A percentile compares a stretch with the other conserved stretches of the same genome.
These are phyloP conservation scores for Poa pratensis DNA, from an alignment of 176 grass and related monocot genomes.

Conservation along the genomic window DNA sequence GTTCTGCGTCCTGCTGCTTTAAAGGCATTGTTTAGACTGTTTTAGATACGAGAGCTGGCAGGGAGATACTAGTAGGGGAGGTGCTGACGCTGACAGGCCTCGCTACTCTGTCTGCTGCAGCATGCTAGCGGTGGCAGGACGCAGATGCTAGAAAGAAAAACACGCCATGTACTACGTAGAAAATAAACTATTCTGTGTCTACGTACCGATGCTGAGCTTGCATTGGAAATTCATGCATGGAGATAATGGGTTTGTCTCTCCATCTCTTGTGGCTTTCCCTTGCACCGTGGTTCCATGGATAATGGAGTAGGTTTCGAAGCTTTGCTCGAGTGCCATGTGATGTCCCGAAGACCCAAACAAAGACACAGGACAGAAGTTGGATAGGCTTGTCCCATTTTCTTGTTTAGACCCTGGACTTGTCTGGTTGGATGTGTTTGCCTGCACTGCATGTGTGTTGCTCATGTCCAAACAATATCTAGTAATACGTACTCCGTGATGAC, in stretches of 20 bases:
- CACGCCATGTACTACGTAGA: neutral
- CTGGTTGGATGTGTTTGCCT: slow-evolving; percentile 3
- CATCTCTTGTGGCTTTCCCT: neutral
- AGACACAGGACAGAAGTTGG: neutral
- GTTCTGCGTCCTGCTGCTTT: slow-evolving; percentile 28
- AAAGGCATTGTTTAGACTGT: slow-evolving; percentile 54
- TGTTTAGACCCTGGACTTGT: neutral
- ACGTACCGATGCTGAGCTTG: neutral
- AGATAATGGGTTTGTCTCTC: neutral
- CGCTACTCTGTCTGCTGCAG: neutral
- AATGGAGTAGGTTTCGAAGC: slow-evolving; percentile 22
- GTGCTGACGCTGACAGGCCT: neutral
- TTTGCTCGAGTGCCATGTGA: slow-evolving; percentile 7
- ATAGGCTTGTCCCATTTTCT: slow-evolving; percentile 11
- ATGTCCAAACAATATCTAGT: neutral
- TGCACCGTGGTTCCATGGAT: neutral
- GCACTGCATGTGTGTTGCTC: neutral
- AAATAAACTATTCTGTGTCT: no score
- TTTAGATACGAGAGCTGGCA: slow-evolving; percentile 40
- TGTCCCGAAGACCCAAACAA: slow-evolving; percentile 17
- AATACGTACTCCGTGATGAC: neutral
- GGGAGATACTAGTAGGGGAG: slow-evolving; percentile 5
- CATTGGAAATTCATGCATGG: neutral
- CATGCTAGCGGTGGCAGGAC: neutral
- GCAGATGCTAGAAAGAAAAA: neutral